Evolutionary conservation across 768 basidiomycete species (phyloP), one percentile per base, ranked within the genome.

Genomic region (Dacryopinax spathularia): DNA sequence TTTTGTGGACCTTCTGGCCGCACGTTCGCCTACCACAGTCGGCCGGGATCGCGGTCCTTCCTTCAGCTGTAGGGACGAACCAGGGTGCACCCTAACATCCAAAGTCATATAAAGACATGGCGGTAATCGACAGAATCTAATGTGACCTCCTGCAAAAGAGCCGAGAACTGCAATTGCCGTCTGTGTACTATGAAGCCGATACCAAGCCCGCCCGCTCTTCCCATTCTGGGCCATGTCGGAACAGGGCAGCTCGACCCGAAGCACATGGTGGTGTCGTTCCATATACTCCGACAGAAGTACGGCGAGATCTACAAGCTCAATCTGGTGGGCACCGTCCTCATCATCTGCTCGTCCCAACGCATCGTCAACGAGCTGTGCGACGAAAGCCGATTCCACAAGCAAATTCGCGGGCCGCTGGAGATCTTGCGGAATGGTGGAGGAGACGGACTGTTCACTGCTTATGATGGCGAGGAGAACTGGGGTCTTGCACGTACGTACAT

Each of bases 381-480:
- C 67, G 78, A 81, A 29, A 72, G 69, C 27, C 70, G 74, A 12
- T 80, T 80, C 71, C 67, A 72, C 22, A 81, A 81, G 68, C 68
- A 64, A 16, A 71, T 79, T 12, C 39, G n/a, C 6, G 76, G 75
- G 16, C 66, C 74, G 1, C 67, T 80, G 1, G 34, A 64, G 27
- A 62, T 77, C 60, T 73, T 78, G 3, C 70, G 79, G n/a, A 70
- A 72, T 56, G 70, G 48, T n/a, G n/a, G n/a, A n/a, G n/a, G n/a
- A n/a, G 48, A 56, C 25, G 48, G 48, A 13, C 48, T 56, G 9
- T 61, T 61, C 33, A 61, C 76, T 70, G 79, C 79, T 0, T 70
- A 75, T 41, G 68, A 71, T 18, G 72, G 74, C 13, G 80, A 82
- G 65, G 73, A 75, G 18, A 79, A 78, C 69, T 82, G 79, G 79